Evolutionary conservation across 176 grass and related monocot species (phyloP).

Genomic region (Olyra latifolia): DNA sequence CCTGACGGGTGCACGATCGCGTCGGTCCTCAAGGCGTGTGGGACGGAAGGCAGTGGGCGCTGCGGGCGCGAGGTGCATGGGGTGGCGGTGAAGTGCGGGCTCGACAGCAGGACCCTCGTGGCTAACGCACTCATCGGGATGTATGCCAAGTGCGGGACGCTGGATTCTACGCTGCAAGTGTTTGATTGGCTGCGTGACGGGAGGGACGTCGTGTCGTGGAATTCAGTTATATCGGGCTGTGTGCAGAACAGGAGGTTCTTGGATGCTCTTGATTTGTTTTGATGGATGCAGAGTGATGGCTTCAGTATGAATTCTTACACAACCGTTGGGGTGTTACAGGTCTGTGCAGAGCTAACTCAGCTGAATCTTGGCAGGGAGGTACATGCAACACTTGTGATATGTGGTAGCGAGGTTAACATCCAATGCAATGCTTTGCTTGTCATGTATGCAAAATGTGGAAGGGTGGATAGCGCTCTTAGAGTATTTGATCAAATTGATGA

Average conservation of each 20-base stretch:
- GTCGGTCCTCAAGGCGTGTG: constrained; percentile 76
- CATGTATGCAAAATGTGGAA: constrained; percentile 67
- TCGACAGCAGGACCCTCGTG: constrained; percentile 56
- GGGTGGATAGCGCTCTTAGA: constrained; percentile 45
- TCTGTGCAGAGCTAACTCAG: constrained; percentile 66
- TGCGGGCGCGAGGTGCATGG: constrained; percentile 65
- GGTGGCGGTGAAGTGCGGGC: constrained; percentile 50
- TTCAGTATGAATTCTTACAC: constrained; percentile 79
- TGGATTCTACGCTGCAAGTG: constrained; percentile 63
- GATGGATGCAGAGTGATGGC: constrained; percentile 59
- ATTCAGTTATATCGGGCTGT: constrained; percentile 71
- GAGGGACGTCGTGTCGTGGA: constrained; percentile 77
- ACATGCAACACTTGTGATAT: constrained; percentile 65
- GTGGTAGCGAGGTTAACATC: constrained; percentile 40
- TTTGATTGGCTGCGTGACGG: constrained; percentile 52
- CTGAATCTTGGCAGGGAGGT: constrained; percentile 69
- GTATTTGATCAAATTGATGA: constrained; percentile 63
- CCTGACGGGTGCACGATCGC: constrained; percentile 83
- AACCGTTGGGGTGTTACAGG: constrained; percentile 60
- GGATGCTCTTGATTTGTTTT: constrained; percentile 61
- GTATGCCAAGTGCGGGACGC: constrained; percentile 72
- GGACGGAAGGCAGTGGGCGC: constrained; percentile 23
- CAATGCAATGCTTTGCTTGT: constrained; percentile 70
- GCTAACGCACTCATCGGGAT: constrained; percentile 80
- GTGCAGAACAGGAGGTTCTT: constrained; percentile 64